phyloP scores from a whole-genome alignment of 2,329 filamentous ascomycete species.

The Fusarium cicatricum region DNA sequence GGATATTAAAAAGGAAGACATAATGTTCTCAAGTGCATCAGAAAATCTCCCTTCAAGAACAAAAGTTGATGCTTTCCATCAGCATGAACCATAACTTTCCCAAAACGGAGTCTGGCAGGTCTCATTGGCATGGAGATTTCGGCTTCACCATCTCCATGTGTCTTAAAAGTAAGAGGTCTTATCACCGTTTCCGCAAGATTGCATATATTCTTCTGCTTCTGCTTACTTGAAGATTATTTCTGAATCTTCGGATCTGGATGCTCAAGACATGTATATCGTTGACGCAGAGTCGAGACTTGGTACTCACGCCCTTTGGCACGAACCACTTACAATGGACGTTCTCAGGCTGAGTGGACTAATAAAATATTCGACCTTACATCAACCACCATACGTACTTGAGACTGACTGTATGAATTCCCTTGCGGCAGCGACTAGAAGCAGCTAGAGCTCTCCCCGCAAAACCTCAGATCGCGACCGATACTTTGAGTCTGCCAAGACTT shows the following conservation, averaged over 20 bases:
- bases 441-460: too few species aligned
- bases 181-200: neutral
- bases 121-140: slow-evolving; percentile 2
- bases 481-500: too few species aligned
- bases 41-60: slow-evolving; percentile 10
- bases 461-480: too few species aligned
- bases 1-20: neutral
- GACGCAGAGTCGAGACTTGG: too few species aligned
- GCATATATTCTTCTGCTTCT: too few species aligned
- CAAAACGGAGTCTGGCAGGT: slow-evolving; percentile 16
- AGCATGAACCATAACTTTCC: neutral
- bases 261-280: neutral
- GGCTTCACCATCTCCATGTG: slow-evolving; percentile 1
- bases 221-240: too few species aligned
- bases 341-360: neutral
- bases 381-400: too few species aligned
- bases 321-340: neutral
- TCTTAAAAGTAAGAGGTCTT: slow-evolving; percentile 2
- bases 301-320: too few species aligned
- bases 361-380: too few species aligned
- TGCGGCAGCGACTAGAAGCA: too few species aligned
- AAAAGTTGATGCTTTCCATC: neutral
- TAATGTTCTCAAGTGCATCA: neutral
- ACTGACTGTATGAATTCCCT: too few species aligned
- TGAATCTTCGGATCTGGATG: slow-evolving; percentile 1